Evolutionary conservation across 2,329 filamentous ascomycete genomes (phyloP).

Genomic region (Chrysosporium queenslandicum): DNA sequence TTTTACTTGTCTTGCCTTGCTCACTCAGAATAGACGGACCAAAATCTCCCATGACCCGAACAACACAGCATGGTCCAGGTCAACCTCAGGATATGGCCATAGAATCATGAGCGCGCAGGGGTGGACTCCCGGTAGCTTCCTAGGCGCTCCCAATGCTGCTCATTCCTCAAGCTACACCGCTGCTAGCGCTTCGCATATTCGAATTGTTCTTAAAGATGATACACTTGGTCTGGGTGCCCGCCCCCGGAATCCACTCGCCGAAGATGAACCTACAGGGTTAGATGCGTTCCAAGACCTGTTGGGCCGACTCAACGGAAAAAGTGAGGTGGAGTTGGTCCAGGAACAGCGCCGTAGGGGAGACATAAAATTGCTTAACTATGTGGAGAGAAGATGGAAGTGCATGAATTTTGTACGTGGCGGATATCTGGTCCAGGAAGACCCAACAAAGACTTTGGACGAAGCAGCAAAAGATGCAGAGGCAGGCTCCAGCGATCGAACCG

Average conservation of each 20-base stretch:
- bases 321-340: constrained; percentile 58
- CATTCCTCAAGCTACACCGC: constrained; percentile 68
- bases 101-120: constrained; percentile 80
- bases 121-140: constrained; percentile 74
- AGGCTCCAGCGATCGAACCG: constrained; percentile 30
- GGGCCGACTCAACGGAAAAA: constrained; percentile 80
- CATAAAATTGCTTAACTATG: constrained; percentile 61
- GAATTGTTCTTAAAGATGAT: constrained; percentile 78
- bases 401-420: constrained; percentile 87
- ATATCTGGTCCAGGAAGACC: constrained; percentile 48
- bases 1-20: too few species aligned
- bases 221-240: constrained; percentile 81
- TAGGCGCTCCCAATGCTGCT: constrained; percentile 66
- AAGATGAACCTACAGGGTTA: constrained; percentile 68
- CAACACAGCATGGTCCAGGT: constrained; percentile 84
- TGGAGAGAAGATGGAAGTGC: constrained; percentile 63
- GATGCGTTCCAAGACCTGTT: constrained; percentile 78
- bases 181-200: constrained; percentile 76
- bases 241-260: constrained; percentile 54
- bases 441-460: constrained; percentile 23
- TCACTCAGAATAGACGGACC: constrained; percentile 37
- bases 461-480: constrained; percentile 45
- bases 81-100: constrained; percentile 75
- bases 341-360: constrained; percentile 60
- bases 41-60: constrained; percentile 89